Percentiles rank a stretch among this genome's conserved stretches.
These are phyloP conservation scores for Quercus glauca DNA, from an alignment of 306 rosid species.

Conservation along the genomic window DNA sequence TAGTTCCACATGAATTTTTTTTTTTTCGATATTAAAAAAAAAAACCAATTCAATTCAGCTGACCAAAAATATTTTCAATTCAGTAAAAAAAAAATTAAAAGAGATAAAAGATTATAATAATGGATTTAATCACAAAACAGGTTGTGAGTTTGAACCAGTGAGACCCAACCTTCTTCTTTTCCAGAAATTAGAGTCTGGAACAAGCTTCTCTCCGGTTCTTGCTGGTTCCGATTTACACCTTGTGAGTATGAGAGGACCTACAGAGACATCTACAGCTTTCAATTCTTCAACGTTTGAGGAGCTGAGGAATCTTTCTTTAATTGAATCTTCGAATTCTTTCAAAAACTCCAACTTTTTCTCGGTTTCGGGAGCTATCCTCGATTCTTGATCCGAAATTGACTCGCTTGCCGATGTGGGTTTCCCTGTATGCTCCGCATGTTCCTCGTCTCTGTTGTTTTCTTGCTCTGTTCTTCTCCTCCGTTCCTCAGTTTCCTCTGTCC, in stretches of 20 bases:
- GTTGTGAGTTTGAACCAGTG: conserved; percentile 38
- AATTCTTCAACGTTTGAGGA: conserved; percentile 27
- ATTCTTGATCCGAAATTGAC: conserved; percentile 36
- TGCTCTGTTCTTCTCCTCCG: conserved; percentile 5
- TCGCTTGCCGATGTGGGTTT: conserved; percentile 29
- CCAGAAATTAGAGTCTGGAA: conserved; percentile 50
- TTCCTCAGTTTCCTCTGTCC: conserved; percentile 38
- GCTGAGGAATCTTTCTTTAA: conserved; percentile 30
- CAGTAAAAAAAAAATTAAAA: background rate
- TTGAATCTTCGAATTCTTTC: conserved; percentile 36
- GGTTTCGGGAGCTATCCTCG: conserved; percentile 16
- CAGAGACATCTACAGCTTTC: conserved; percentile 20
- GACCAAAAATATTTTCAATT: background rate
- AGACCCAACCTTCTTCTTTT: conserved; percentile 47
- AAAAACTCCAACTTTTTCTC: conserved; percentile 34
- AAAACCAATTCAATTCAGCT: background rate
- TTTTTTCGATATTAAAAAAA: background rate
- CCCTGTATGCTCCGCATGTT: conserved; percentile 12
- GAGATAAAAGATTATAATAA: conserved; percentile 2
- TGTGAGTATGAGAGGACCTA: conserved; percentile 48
- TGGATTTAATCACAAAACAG: conserved; percentile 42
- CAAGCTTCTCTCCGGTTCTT: conserved; percentile 50
- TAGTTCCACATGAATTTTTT: conserved; percentile 16
- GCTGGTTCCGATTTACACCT: conserved; percentile 87
- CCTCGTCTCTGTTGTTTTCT: conserved; percentile 24